Base-by-base conservation (phyloP, 495 filamentous ascomycete species). In the Stereocaulon alpinum region DNA sequence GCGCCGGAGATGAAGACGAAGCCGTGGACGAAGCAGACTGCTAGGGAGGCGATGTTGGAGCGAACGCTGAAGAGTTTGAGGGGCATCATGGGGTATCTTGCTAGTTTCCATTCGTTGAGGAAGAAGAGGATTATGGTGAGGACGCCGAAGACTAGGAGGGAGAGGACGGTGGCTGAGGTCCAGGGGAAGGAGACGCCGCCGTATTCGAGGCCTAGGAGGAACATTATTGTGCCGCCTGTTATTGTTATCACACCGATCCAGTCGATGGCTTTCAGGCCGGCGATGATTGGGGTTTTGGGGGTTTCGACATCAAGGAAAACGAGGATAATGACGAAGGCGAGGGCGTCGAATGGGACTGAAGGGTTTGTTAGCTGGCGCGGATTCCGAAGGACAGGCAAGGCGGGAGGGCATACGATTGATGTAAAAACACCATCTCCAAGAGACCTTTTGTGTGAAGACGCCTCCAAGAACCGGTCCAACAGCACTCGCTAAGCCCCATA, bases 401-500 rank as follows among this genome's bases (percentile, higher is more conserved):
- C 22, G 15, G 27, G 42, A 29, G 24, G 24, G 71, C 76, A n/a
- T 69, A 82, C 78, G 71, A 64, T 91, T 78, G 63, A 86, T 73
- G 61, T 81, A 87, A 66, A 82, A 84, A 50, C 80, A 85, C 74
- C 83, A 72, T 63, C 86, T 70, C 88, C 80, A 81, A 4, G 75
- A 76, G 30, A 83, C 77, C 52, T 74, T 77, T 6, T 82, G 69
- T 4, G 87, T 88, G 64, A 93, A 88, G 3, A 84, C 78, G 15
- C 88, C 88, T 15, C 88, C 88, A 17, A 93, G 74, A 20, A 91
- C 77, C 12, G 88, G 88, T 1, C 88, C 88, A 7, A 89, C 67
- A 6, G 84, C 83, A 59, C 80, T 79, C 24, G 88, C 87, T 54
- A 90, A 69, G 20, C 87, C 88, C 87, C 87, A 93, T 1, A 83